These are phyloP conservation scores for Hypsizygus ulmarius DNA, from an alignment of 1,284 basidiomycete species.

Conservation along the genomic window DNA sequence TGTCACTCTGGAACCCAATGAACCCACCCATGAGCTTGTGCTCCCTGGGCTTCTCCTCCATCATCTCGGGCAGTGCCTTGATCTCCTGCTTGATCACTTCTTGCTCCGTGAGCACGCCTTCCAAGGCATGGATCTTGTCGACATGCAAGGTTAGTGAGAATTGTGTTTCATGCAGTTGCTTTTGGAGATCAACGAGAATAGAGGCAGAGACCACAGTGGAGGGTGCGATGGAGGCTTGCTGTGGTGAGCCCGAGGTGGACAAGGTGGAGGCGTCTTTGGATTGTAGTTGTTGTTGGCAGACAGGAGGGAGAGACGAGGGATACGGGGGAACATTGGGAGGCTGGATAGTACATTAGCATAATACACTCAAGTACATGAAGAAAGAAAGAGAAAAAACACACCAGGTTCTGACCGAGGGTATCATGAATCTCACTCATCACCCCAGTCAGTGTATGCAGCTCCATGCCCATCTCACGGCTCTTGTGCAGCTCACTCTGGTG, in stretches of 20 bases:
- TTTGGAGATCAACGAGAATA: constrained; percentile 66
- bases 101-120: constrained; percentile 84
- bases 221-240: constrained; percentile 24
- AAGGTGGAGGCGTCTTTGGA: constrained; percentile 18
- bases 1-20: too few species aligned
- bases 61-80: constrained; percentile 62
- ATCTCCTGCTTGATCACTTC: constrained; percentile 86
- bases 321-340: constrained; percentile 58
- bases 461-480: constrained; percentile 90
- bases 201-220: constrained; percentile 33
- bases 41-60: constrained; percentile 38
- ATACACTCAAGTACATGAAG: constrained; percentile 5
- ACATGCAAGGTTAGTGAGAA: constrained; percentile 75
- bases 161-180: constrained; percentile 86
- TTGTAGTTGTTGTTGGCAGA: constrained; percentile 38
- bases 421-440: constrained; percentile 92
- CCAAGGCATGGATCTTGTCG: constrained; percentile 83
- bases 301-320: constrained; percentile 62
- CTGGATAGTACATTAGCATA: constrained; percentile 31
- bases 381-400: constrained; percentile 38
- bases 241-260: constrained; percentile 39
- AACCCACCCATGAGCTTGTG: constrained; percentile 8
- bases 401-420: constrained; percentile 82
- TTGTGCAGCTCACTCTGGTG: constrained; percentile 92
- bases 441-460: constrained; percentile 78